These are phyloP conservation scores for Tritrichomonas foetus DNA, from an alignment of 208 protist species.

Conservation along the genomic window DNA sequence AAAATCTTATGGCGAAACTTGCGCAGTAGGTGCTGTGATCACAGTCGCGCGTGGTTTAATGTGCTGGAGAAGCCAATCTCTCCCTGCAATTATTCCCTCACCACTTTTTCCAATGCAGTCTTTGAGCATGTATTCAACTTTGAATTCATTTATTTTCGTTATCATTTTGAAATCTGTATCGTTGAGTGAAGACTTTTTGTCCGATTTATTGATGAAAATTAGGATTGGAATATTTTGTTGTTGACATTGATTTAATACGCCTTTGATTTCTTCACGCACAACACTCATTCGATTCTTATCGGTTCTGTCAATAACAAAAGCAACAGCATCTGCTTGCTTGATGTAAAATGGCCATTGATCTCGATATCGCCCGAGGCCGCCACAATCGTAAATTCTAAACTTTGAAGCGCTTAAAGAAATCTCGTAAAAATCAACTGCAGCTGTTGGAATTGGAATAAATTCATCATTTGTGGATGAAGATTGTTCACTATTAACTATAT, in stretches of 20 bases:
- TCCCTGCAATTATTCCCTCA: not conserved
- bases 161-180: not conserved
- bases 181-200: not conserved
- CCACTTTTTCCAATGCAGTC: not conserved
- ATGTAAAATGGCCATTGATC: not conserved
- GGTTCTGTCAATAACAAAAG: constrained; percentile 27
- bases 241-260: not conserved
- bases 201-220: not conserved
- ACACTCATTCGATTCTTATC: constrained; percentile 19
- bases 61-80: constrained; percentile 10
- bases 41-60: not conserved
- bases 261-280: not conserved
- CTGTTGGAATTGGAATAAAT: constrained; percentile 35
- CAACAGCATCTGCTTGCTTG: constrained; percentile 11
- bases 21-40: no score
- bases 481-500: not conserved
- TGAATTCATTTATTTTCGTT: not conserved
- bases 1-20: no score
- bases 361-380: not conserved
- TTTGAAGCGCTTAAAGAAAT: not conserved
- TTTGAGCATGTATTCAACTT: not conserved
- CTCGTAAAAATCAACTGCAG: not conserved
- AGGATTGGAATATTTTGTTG: not conserved
- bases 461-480: not conserved
- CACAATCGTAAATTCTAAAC: not conserved